A percentile compares a stretch with the other conserved stretches of the same genome.
phyloP scores from a whole-genome alignment of 2,329 filamentous ascomycete species.

The Aspergillus latus region DNA sequence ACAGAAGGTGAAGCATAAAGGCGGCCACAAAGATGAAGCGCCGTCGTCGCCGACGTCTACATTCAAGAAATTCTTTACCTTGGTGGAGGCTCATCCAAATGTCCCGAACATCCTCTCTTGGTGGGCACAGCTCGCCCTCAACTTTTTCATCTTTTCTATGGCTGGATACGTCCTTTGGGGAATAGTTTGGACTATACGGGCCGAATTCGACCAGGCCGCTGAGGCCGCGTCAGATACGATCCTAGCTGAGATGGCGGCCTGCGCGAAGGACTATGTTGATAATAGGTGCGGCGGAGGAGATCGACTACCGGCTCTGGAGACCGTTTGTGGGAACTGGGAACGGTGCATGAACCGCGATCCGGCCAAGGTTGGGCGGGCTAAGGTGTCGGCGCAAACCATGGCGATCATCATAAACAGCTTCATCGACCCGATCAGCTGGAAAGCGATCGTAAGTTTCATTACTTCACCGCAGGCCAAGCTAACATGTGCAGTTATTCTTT shows the following conservation, averaged over 20 bases:
- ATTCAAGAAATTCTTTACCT: slow-evolving; percentile 57
- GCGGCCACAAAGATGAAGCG: slow-evolving; percentile 16
- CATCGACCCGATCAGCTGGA: slow-evolving; percentile 84
- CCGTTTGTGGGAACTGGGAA: slow-evolving; percentile 76
- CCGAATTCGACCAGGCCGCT: slow-evolving; percentile 72
- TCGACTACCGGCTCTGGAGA: slow-evolving; percentile 70
- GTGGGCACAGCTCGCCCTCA: slow-evolving; percentile 62
- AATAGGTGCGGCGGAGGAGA: slow-evolving; percentile 71
- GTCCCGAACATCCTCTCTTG: slow-evolving; percentile 65
- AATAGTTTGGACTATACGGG: slow-evolving; percentile 67
- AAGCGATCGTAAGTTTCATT: slow-evolving; percentile 62
- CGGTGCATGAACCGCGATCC: slow-evolving; percentile 85
- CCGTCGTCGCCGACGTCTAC: slow-evolving; percentile 34
- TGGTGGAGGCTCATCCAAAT: slow-evolving; percentile 64
- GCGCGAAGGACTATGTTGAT: slow-evolving; percentile 68
- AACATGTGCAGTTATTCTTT: slow-evolving; percentile 38
- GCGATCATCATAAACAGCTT: slow-evolving; percentile 94
- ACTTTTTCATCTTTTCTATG: slow-evolving; percentile 49
- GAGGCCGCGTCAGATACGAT: slow-evolving; percentile 68
- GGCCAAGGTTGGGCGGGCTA: slow-evolving; percentile 71
- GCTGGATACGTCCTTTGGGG: slow-evolving; percentile 66
- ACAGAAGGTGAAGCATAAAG: slow-evolving; percentile 13
- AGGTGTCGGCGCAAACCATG: slow-evolving; percentile 81
- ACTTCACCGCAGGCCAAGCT: slow-evolving; percentile 11
- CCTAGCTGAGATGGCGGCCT: slow-evolving; percentile 70